Evolutionary conservation across 805 yeast genomes (phyloP), one percentile per base, ranked within the genome.

Genomic region (Cyberlindnera amylophila): DNA sequence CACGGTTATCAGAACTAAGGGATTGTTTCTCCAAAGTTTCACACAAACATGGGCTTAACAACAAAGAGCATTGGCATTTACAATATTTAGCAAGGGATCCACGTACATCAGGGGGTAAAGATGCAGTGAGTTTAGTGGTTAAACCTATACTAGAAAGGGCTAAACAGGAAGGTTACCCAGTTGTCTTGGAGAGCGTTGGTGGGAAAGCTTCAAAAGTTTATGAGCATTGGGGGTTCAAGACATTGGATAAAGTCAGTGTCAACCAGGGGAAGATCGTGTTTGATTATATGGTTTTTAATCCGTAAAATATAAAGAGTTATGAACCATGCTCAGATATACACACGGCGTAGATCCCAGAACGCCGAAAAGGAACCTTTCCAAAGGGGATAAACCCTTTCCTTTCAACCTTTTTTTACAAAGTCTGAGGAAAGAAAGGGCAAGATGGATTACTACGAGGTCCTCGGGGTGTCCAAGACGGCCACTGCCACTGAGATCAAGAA

Each of bases 381-480:
- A 21, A 6, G 9, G 24, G 24, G 24, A 21, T 21, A 6, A 21
- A 6, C 24, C 9, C 24, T 9, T 6, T 21, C 6, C 24, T 9
- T 21, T 6, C 24, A 21, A 9, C 24, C 9, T 9, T 6, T 21
- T 9, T 6, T 21, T 9, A 21, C 6, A 9, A 21, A 9, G 24
- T 6, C 9, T 21, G 9, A 6, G 9, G 8, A 21, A 6, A 21
- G 24, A 6, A 21, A 9, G 8, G 6, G 6, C 8, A 21, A 21
- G 8, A 21, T 21, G 7, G 54, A 48, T 32, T 46, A 59, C 5
- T 89, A 88, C 64, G 87, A 76, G 35, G 66, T 86, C 3, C 71
- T 89, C 17, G 96, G 87, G 30, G 78, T 89, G 4, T 77, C 75
- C 6, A 59, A 71, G 3, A 70, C 75, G 15, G 95, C 96, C 0